A percentile compares a stretch with the other conserved stretches of the same genome.
Evolutionary conservation across 2,329 filamentous ascomycete genomes (phyloP).

Genomic region (Talaromyces rugulosus): DNA sequence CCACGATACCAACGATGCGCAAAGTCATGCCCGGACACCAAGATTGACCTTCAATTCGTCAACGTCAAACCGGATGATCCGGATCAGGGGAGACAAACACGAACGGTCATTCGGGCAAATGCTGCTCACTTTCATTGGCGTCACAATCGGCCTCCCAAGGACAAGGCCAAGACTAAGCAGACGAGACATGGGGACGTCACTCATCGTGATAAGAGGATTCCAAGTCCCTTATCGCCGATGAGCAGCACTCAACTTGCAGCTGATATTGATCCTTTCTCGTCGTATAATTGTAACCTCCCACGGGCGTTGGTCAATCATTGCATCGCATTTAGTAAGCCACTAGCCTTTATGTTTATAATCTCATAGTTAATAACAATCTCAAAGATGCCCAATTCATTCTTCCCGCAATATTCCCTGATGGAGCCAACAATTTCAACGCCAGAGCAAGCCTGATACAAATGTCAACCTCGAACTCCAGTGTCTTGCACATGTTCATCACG

Average conservation of each 20-base stretch:
- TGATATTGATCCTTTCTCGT: not conserved
- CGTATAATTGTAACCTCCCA: not conserved
- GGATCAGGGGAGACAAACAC: not conserved
- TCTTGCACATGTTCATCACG: not conserved
- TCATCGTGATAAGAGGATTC: not conserved
- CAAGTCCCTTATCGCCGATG: not conserved
- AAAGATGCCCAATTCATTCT: constrained; percentile 1
- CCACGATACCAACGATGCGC: not conserved
- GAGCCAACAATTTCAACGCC: not conserved
- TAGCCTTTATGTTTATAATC: not conserved
- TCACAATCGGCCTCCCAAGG: not conserved
- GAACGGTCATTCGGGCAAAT: not conserved
- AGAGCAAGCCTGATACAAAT: not conserved
- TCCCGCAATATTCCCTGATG: not conserved
- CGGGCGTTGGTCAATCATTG: not conserved
- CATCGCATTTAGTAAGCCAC: constrained; percentile 1
- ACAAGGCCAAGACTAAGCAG: not conserved
- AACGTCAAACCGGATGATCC: not conserved
- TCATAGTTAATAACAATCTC: not conserved
- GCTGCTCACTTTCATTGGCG: constrained; percentile 1
- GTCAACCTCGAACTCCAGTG: not conserved
- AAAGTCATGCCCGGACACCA: not conserved
- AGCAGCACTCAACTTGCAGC: not conserved
- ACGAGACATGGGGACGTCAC: not conserved
- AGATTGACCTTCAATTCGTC: not conserved